Base-by-base conservation (phyloP, 1,139 yeast genomes). In the Hemisphaericaspora subhashii region DNA sequence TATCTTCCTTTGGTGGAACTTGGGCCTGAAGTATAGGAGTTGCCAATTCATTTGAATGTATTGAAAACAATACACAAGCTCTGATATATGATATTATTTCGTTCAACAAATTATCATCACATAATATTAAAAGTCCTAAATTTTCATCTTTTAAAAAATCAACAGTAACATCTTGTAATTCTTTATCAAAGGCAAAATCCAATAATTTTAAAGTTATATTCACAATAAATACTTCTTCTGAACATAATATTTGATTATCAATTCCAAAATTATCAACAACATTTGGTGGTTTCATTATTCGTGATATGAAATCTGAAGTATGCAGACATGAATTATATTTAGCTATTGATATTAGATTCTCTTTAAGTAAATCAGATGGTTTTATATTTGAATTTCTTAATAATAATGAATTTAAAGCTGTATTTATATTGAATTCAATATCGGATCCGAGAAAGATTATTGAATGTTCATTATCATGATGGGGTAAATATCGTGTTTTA, bases 381-480 rank as follows among this genome's bases (percentile, higher is more conserved):
- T 52, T 55, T 29, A 68, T 43, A 21, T 48, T 40, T n/a, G 47
- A 43, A 42, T 63, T 64, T 36, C 75, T 54, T 18, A 55, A 48
- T 28, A 68, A 47, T 10, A 71, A 49, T 11, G 68, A 52, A 43
- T 70, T 69, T 34, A 71, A 52, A 43, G 69, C 72, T 12, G 70
- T 58, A 33, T 64, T 64, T 11, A 71, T 44, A 17, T 57, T 57
- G 42, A 70, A 55, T 20, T 43, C 52, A 14, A 50, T 38, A 27
- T 31, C 34, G 7, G 36, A 25, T 14, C 22, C 18, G n/a, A 30
- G 21, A 8, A 20, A 25, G 17, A 16, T 31, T 30, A 13, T n/a
- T 26, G 3, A 14, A 13, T 33, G 22, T 14, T 33, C 33, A 33
- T 10, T 17, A 21, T 22, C n/a, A 20, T 29, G 35, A 20, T 23